These are phyloP conservation scores for Talaromyces rugulosus DNA, from an alignment of 2,329 filamentous ascomycete species.

Conservation along the genomic window DNA sequence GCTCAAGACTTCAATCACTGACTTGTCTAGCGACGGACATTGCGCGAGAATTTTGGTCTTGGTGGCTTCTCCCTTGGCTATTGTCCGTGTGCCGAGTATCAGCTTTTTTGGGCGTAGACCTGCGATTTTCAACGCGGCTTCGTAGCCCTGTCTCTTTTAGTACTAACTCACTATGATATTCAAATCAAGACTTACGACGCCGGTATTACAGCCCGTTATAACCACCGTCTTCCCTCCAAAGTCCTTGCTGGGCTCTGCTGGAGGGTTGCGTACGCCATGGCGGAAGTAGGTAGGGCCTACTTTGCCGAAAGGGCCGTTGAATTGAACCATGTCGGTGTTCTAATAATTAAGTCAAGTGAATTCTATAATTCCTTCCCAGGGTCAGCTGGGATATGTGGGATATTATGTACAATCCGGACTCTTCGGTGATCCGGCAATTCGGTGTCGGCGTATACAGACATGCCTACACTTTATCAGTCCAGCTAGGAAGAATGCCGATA, in stretches of 20 bases:
- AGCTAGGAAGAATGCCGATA: neutral
- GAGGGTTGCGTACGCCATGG: conserved; percentile 5
- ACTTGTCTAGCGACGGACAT: neutral
- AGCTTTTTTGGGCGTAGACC: conserved; percentile 5
- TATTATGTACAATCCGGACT: neutral
- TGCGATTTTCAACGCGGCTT: conserved; percentile 9
- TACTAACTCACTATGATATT: neutral
- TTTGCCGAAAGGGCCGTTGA: conserved; percentile 4
- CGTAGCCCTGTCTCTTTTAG: conserved; percentile 2
- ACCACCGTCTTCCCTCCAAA: conserved; percentile 9
- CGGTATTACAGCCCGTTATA: conserved; percentile 8
- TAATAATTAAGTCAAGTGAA: neutral
- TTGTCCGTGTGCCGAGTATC: conserved; percentile 9
- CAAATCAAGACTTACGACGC: conserved; percentile 2
- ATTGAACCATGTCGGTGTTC: conserved; percentile 8
- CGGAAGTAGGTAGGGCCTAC: neutral
- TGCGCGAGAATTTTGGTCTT: conserved; percentile 2
- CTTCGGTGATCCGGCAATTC: conserved; percentile 12
- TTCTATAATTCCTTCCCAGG: neutral
- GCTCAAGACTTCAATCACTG: conserved; percentile 1
- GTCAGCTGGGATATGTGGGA: neutral
- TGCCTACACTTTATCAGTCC: neutral
- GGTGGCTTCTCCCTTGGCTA: conserved; percentile 8
- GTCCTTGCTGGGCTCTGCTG: conserved; percentile 5
- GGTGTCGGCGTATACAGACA: neutral